These are phyloP conservation scores for Aegilops longissima DNA, from an alignment of 176 grass and related monocot species.

Conservation along the genomic window DNA sequence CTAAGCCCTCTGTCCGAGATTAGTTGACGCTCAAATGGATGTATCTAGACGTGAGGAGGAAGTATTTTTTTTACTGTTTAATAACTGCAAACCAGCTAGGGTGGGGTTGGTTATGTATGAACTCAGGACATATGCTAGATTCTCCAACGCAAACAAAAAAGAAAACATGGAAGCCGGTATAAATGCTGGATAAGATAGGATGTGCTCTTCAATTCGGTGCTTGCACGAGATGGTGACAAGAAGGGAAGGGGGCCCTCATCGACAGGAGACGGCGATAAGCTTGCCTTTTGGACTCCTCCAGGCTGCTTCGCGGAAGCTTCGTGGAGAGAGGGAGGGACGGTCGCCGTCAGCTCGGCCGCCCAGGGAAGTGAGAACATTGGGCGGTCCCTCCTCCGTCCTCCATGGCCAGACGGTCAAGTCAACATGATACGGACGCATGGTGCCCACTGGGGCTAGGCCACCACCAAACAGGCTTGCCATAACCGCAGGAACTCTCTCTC, in stretches of 20 bases:
- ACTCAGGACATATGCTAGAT: background rate
- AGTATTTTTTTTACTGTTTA: background rate
- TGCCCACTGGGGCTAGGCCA: background rate
- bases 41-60: no score
- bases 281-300: background rate
- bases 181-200: background rate
- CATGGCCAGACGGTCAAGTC: background rate
- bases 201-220: background rate
- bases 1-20: no score
- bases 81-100: background rate
- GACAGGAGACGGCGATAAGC: background rate
- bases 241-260: background rate
- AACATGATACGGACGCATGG: conserved; percentile 4
- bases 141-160: background rate
- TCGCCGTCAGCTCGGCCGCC: conserved; percentile 1
- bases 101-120: background rate
- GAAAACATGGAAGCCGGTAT: background rate
- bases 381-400: background rate
- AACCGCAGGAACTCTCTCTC: background rate
- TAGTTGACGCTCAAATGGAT: no score
- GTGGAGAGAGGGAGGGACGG: background rate
- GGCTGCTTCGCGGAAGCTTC: conserved; percentile 56
- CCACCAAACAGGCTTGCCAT: background rate
- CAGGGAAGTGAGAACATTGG: background rate
- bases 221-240: background rate